Evolutionary conservation across 495 filamentous ascomycete genomes (phyloP), one percentile per base, ranked within the genome.

Genomic region (Neurospora africana): DNA sequence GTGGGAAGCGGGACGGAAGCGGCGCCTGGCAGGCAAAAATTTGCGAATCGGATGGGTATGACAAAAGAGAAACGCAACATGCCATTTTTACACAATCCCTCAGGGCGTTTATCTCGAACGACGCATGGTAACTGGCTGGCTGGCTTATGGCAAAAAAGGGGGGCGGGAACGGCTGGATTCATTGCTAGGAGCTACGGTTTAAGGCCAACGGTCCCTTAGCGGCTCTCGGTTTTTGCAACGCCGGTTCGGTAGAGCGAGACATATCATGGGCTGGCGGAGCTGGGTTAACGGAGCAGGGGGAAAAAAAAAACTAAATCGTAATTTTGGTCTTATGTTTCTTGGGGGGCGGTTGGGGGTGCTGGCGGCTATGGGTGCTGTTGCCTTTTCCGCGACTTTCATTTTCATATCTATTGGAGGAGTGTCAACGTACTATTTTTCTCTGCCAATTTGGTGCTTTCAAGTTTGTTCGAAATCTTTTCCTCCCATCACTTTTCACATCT

Each of bases 1-100:
- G 38, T 68, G 33, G 69, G 44, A 70, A 65, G 73, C 68, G 75
- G 75, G 47, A 70, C 47, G 73, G 72, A 68, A 73, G 74, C 67
- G 75, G 71, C 37, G 75, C 77, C 72, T 74, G 76, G 74, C 35
- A 73, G 74, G 73, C 74, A 80, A 79, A 79, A 76, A 73, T 74
- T 70, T 71, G 69, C 58, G 75, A 73, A 78, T 77, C 72, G 79
- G 80, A 80, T 77, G 79, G 82, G 80, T 80, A 84, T 82, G 80
- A 83, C 76, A 84, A 84, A 84, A 83, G 75, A 79, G 74, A 65
- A 65, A 65, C 53, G 27, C 68, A 72, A 70, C 74, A 75, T 75
- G 74, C 74, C 75, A 78, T 79, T 76, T 75, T 75, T 78, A 79
- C 73, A 78, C 74, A 76, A 72, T 72, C 68, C 75, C 72, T 75